Base-by-base conservation (phyloP, 257 asterid genomes). In the Dorcoceras hygrometricum region DNA sequence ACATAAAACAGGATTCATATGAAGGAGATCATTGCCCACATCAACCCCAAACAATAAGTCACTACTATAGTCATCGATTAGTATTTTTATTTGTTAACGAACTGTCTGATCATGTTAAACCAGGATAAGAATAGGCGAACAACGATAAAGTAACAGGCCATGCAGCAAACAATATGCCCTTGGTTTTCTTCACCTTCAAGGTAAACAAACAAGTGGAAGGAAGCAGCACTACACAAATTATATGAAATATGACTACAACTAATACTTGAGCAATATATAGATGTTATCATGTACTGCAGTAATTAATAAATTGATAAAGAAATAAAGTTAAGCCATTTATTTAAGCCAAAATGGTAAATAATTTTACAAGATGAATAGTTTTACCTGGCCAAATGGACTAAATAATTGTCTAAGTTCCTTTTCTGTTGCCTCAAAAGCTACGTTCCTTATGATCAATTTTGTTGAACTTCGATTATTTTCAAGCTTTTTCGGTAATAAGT, bases 351-450 rank as follows among this genome's bases (percentile, higher is more conserved):
- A 43, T 27, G 43, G 31, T 59, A 51, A 59, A n/a, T n/a, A n/a
- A n/a, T n/a, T n/a, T n/a, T n/a, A n/a, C n/a, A n/a, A n/a, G n/a
- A n/a, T n/a, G n/a, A 54, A 25, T 69, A 70, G 66, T 25, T 59
- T 18, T 78, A 90, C 99, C 97, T 90, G 97, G 69, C 99, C 99
- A 54, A 85, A 94, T 36, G 95, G 92, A 74, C 83, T 79, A 78
- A 90, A 88, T 51, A 90, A 69, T 65, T 90, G 95, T 71, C 90
- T 83, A 14, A 94, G 95, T 68, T 94, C 99, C 81, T 94, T 88
- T 76, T 83, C 90, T 16, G 99, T 94, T 22, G 96, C 97, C 90
- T 94, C 90, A 58, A 94, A 94, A 73, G 97, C 99, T 62, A 94
- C 95, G 76, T 94, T 94, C 74, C 95, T 85, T 25, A 90, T 83